These are phyloP conservation scores for Penicillium flavigenum DNA, from an alignment of 495 filamentous ascomycete species.

Conservation along the genomic window DNA sequence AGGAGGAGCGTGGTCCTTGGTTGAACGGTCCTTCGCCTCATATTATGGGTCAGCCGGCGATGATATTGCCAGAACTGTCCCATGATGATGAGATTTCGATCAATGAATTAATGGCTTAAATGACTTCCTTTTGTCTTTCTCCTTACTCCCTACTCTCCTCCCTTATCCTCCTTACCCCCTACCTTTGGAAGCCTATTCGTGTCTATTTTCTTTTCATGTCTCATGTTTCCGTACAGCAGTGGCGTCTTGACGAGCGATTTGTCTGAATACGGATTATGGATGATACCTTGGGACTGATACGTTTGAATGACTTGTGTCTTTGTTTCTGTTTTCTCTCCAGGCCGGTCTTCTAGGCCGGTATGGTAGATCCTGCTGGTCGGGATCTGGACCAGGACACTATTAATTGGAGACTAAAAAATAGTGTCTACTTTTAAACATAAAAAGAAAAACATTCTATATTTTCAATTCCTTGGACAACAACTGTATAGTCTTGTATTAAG, in stretches of 20 bases:
- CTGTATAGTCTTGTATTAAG: not conserved
- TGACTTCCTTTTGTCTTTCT: constrained; percentile 5
- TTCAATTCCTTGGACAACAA: not conserved
- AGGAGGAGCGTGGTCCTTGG: constrained; percentile 85
- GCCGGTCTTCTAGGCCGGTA: not conserved
- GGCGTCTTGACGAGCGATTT: constrained; percentile 27
- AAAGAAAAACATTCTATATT: not conserved
- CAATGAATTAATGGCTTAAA: constrained; percentile 44
- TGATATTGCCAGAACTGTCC: constrained; percentile 36
- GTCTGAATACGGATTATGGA: constrained; percentile 22
- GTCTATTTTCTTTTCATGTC: constrained; percentile 15
- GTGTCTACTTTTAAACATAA: constrained; percentile 12
- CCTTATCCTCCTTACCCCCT: not conserved
- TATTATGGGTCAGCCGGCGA: constrained; percentile 43
- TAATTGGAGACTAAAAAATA: constrained; percentile 12
- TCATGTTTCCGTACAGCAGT: constrained; percentile 27
- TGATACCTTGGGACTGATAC: constrained; percentile 26
- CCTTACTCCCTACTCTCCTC: constrained; percentile 5
- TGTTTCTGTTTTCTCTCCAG: constrained; percentile 7
- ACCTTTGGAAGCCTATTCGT: not conserved
- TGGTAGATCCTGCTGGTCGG: constrained; percentile 15
- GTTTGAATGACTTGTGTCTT: constrained; percentile 12
- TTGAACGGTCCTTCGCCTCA: constrained; percentile 41
- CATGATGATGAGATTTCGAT: constrained; percentile 41
- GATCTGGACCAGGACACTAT: constrained; percentile 8